phyloP scores from a whole-genome alignment of 768 basidiomycete species.

The Russula olivacea region DNA sequence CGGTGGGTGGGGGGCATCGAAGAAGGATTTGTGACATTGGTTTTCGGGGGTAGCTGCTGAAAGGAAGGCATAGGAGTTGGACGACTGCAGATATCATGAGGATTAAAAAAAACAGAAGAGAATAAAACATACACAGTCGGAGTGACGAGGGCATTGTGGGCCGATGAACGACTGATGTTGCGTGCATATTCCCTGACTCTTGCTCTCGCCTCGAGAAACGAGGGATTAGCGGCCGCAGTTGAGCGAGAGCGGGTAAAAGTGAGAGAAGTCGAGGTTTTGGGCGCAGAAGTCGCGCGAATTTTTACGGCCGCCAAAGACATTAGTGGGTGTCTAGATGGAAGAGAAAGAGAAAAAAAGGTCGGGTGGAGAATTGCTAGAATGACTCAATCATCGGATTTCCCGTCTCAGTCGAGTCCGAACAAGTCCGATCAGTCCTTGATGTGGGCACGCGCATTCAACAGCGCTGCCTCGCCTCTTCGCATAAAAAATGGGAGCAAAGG shows the following conservation, averaged over 20 bases:
- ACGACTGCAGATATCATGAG: slow-evolving; percentile 40
- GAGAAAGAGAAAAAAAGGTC: background rate
- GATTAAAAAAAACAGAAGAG: background rate
- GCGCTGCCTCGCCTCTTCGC: background rate
- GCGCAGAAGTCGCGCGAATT: slow-evolving; percentile 41
- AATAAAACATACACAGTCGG: slow-evolving; percentile 48
- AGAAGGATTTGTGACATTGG: slow-evolving; percentile 34
- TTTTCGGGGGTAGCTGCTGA: slow-evolving; percentile 43
- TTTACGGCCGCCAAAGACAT: slow-evolving; percentile 42
- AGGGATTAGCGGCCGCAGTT: slow-evolving; percentile 41
- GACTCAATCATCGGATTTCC: slow-evolving; percentile 9
- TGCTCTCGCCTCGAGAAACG: slow-evolving; percentile 73
- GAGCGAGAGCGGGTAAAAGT: slow-evolving; percentile 47
- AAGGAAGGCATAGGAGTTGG: slow-evolving; percentile 55
- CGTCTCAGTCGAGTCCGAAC: background rate
- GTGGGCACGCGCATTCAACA: slow-evolving; percentile 11
- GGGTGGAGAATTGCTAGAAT: background rate
- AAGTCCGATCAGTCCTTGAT: slow-evolving; percentile 2
- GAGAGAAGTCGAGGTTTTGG: slow-evolving; percentile 32
- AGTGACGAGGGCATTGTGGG: slow-evolving; percentile 54
- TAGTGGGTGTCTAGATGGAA: background rate
- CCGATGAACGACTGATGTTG: slow-evolving; percentile 63
- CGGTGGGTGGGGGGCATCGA: slow-evolving; percentile 36
- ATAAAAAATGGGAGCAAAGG: slow-evolving; percentile 30
- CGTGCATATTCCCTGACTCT: slow-evolving; percentile 75